A percentile compares a stretch with the other conserved stretches of the same genome.
These are phyloP conservation scores for Microbotryum silenes-acaulis DNA, from an alignment of 1,284 basidiomycete species.

Conservation along the genomic window DNA sequence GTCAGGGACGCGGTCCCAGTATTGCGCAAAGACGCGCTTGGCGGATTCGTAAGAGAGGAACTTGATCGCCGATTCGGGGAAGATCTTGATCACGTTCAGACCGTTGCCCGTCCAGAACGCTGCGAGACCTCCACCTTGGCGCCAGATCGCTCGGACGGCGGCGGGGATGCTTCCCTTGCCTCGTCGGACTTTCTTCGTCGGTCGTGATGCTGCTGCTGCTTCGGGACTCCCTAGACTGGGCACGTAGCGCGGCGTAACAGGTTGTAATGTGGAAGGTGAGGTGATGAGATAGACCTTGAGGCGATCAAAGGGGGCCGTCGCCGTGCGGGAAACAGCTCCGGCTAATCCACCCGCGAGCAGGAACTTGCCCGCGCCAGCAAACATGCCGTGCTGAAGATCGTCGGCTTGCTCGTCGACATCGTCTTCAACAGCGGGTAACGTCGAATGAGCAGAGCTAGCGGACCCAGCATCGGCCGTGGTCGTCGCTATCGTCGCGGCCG, in stretches of 20 bases:
- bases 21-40: conserved; percentile 86
- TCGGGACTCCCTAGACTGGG: conserved; percentile 23
- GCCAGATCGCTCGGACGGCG: conserved; percentile 67
- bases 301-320: conserved; percentile 95
- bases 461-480: not conserved
- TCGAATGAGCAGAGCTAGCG: not conserved
- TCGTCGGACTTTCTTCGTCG: not conserved
- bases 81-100: conserved; percentile 74
- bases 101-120: conserved; percentile 82
- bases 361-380: conserved; percentile 65
- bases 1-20: conserved; percentile 86
- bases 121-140: conserved; percentile 78
- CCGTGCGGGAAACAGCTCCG: conserved; percentile 88
- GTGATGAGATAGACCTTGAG: conserved; percentile 97
- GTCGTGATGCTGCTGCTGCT: not conserved
- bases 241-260: not conserved
- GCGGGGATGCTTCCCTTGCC: conserved; percentile 52
- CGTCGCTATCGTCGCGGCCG: not conserved
- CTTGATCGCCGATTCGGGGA: conserved; percentile 96
- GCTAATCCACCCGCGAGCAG: conserved; percentile 89
- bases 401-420: conserved; percentile 45
- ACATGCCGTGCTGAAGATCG: conserved; percentile 31
- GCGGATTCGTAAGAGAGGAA: conserved; percentile 93
- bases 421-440: conserved; percentile 38
- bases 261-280: conserved; percentile 39